Percentiles rank a stretch among this genome's conserved stretches.
These are phyloP conservation scores for Stephanodiscus minutulus DNA, from an alignment of 108 stramenopile genomes.

Conservation along the genomic window DNA sequence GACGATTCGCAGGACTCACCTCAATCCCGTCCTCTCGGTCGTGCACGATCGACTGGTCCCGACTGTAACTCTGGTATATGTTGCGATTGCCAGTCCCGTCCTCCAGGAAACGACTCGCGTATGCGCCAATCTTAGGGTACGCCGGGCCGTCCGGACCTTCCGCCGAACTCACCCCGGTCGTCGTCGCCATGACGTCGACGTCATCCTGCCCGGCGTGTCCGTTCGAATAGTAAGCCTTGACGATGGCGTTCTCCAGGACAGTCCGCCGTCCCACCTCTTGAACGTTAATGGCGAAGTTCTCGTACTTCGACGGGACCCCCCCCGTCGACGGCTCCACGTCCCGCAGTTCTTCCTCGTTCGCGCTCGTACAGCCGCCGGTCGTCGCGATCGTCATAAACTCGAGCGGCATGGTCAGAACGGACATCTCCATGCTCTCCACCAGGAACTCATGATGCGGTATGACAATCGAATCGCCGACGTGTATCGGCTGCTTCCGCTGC, in stretches of 20 bases:
- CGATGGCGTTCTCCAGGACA: constrained; percentile 16
- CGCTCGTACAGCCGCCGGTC: too few relatives aligned
- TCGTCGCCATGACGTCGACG: not conserved
- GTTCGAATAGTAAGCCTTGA: constrained; percentile 23
- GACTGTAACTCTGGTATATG: constrained; percentile 20
- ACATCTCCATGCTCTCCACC: constrained; percentile 23
- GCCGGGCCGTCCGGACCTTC: constrained; percentile 9
- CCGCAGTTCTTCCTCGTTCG: constrained; percentile 4
- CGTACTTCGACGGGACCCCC: constrained; percentile 1
- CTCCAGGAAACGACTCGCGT: constrained; percentile 27
- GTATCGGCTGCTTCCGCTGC: constrained; percentile 19
- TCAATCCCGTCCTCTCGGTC: constrained; percentile 1
- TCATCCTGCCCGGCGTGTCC: not conserved
- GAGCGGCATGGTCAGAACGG: constrained; percentile 29
- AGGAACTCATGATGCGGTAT: constrained; percentile 36
- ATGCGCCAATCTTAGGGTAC: constrained; percentile 27
- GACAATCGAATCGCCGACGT: constrained; percentile 36
- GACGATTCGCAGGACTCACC: constrained; percentile 3
- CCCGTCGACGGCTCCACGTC: not conserved
- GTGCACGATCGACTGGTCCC: not conserved
- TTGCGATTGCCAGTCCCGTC: not conserved
- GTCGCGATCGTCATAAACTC: constrained; percentile 10
- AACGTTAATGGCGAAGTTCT: constrained; percentile 5
- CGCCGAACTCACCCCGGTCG: not conserved
- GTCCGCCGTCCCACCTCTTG: constrained; percentile 13